A percentile compares a stretch with the other conserved stretches of the same genome.
phyloP scores from a whole-genome alignment of 257 asterid species.

The Solanum gandarillasii region DNA sequence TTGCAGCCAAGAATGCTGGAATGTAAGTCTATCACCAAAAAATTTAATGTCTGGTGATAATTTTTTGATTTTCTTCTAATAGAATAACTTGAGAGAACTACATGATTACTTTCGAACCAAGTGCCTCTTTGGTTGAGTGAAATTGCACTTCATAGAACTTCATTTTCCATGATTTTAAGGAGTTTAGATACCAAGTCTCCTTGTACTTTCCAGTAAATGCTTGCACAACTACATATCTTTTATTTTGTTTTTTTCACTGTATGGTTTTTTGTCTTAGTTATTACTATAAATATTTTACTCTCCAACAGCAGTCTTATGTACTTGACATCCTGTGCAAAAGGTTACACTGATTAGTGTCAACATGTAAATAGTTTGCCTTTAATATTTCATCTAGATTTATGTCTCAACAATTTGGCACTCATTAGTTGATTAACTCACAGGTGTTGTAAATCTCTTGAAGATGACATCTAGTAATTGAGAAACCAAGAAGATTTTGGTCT shows the following conservation, averaged over 20 bases:
- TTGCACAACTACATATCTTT: not conserved
- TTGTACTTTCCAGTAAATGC: not conserved
- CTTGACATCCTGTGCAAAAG: not conserved
- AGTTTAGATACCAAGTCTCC: not conserved
- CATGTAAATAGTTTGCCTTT: not conserved
- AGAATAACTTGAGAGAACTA: not conserved
- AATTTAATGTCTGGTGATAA: not conserved
- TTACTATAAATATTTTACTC: not conserved
- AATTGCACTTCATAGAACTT: not conserved
- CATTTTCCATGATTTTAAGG: not conserved
- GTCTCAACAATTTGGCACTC: not conserved
- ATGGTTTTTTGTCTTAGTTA: not conserved
- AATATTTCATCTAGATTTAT: not conserved
- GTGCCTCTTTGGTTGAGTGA: not conserved
- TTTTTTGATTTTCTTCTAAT: not conserved
- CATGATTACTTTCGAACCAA: not conserved
- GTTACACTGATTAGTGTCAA: not conserved
- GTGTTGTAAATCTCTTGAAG: not conserved
- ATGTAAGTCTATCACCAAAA: constrained; percentile 38
- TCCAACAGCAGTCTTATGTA: not conserved
- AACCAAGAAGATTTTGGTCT: not conserved
- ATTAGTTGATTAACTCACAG: not conserved
- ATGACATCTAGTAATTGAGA: not conserved
- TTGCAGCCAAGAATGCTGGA: constrained; percentile 87
- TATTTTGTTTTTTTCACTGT: not conserved